Evolutionary conservation across 2,329 filamentous ascomycete species (phyloP).

Genomic region (Paracoccidioides lutzii): DNA sequence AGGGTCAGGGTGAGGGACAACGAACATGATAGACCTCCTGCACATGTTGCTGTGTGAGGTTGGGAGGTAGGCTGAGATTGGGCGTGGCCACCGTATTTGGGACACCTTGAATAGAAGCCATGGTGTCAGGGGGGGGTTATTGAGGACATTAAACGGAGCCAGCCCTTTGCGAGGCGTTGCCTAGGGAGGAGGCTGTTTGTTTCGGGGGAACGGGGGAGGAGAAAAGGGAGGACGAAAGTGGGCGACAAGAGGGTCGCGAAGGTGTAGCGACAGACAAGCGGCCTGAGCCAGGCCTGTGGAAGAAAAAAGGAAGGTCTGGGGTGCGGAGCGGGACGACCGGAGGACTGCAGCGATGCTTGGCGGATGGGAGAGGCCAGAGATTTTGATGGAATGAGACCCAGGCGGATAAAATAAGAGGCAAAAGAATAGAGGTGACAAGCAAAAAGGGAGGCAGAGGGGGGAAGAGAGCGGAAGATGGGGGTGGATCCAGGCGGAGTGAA

Average conservation of each 20-base stretch:
- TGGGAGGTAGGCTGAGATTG: slow-evolving; percentile 48
- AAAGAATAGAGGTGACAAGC: slow-evolving; percentile 1
- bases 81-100: slow-evolving; percentile 57
- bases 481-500: slow-evolving; percentile 7
- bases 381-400: slow-evolving; percentile 9
- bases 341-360: slow-evolving; percentile 18
- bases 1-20: slow-evolving; percentile 6
- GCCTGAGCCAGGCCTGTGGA: slow-evolving; percentile 3
- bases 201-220: too few species aligned
- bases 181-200: not conserved
- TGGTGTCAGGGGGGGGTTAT: slow-evolving; percentile 27
- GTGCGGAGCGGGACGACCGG: slow-evolving; percentile 7
- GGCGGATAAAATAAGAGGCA: slow-evolving; percentile 14
- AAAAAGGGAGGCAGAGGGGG: not conserved
- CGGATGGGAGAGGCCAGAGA: slow-evolving; percentile 10
- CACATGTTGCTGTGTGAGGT: slow-evolving; percentile 62
- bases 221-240: not conserved
- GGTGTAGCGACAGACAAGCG: slow-evolving; percentile 6
- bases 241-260: not conserved
- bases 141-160: not conserved
- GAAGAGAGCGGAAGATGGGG: not conserved
- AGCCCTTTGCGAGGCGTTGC: slow-evolving; percentile 2
- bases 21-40: slow-evolving; percentile 53
- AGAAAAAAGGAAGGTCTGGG: slow-evolving; percentile 11
- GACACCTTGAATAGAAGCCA: slow-evolving; percentile 69